Percentiles rank a stretch among this genome's conserved stretches.
These are phyloP conservation scores for Jaenimonas drosophilae DNA, from an alignment of 208 protist species.

Conservation along the genomic window DNA sequence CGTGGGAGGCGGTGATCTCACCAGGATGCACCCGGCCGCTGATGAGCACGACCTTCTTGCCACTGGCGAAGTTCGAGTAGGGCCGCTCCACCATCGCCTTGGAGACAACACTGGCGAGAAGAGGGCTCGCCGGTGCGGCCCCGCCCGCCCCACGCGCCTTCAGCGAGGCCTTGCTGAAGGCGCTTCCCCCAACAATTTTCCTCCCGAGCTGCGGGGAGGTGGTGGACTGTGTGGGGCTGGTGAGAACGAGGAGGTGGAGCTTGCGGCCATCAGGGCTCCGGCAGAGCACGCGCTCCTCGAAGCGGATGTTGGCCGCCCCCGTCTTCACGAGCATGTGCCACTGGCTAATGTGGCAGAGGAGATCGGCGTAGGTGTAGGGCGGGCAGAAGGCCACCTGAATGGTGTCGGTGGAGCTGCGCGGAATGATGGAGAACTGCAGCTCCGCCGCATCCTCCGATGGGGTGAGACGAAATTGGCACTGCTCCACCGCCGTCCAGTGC, in stretches of 20 bases:
- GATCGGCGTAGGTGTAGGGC: slow-evolving; percentile 80
- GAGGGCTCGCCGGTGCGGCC: not conserved
- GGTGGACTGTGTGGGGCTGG: slow-evolving; percentile 19
- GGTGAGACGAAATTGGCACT: slow-evolving; percentile 51
- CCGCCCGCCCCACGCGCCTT: too few species aligned
- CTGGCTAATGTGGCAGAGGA: slow-evolving; percentile 74
- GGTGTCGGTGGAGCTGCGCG: slow-evolving; percentile 31
- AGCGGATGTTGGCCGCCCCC: slow-evolving; percentile 41
- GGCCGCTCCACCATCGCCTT: slow-evolving; percentile 13
- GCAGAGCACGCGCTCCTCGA: slow-evolving; percentile 79
- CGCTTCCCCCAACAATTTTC: not conserved
- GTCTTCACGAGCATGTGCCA: slow-evolving; percentile 63
- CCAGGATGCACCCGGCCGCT: slow-evolving; percentile 91
- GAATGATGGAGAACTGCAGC: slow-evolving; percentile 51
- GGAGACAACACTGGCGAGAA: slow-evolving; percentile 2
- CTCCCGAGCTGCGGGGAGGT: not conserved
- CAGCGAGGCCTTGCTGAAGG: too few species aligned
- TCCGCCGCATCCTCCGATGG: slow-evolving; percentile 37
- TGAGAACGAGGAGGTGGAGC: slow-evolving; percentile 74
- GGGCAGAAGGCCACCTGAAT: slow-evolving; percentile 81
- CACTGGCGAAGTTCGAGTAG: slow-evolving; percentile 57
- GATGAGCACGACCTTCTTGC: slow-evolving; percentile 84
- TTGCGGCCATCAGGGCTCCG: slow-evolving; percentile 73
- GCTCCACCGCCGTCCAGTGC: slow-evolving; percentile 56
- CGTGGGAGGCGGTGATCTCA: slow-evolving; percentile 87